phyloP scores from a whole-genome alignment of 2,329 filamentous ascomycete species.

The Aureobasidium uvarum region DNA sequence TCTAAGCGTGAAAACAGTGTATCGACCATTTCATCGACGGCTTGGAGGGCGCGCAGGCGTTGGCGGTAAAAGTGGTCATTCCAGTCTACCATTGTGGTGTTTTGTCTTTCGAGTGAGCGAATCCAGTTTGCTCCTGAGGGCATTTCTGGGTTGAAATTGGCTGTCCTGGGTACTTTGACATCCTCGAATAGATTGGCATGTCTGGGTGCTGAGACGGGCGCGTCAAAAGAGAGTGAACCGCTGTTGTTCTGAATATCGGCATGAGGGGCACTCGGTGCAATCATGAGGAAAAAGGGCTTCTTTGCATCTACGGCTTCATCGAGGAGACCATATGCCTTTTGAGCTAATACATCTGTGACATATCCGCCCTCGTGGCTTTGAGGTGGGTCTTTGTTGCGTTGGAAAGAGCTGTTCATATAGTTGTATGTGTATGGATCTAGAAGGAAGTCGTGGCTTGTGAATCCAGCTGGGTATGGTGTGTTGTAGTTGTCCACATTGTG shows the following conservation, averaged over 20 bases:
- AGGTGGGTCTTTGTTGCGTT: constrained; percentile 58
- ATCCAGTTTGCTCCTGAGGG: constrained; percentile 51
- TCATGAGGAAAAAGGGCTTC: constrained; percentile 65
- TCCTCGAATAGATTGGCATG: constrained; percentile 63
- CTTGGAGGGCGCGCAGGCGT: constrained; percentile 52
- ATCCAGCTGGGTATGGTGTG: constrained; percentile 57
- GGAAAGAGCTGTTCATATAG: constrained; percentile 65
- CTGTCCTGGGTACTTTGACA: constrained; percentile 59
- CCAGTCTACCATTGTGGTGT: constrained; percentile 49
- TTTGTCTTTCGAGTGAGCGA: constrained; percentile 45
- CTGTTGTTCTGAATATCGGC: constrained; percentile 51
- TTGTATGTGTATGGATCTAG: constrained; percentile 64
- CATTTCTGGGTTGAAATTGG: constrained; percentile 64
- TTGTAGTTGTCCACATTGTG: constrained; percentile 63
- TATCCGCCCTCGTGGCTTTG: constrained; percentile 57
- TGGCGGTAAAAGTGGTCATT: constrained; percentile 55
- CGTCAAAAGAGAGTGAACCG: constrained; percentile 41
- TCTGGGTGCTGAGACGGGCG: constrained; percentile 58
- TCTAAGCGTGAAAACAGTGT: constrained; percentile 46
- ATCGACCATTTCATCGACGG: constrained; percentile 57
- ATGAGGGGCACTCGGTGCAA: constrained; percentile 67
- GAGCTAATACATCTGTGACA: constrained; percentile 58
- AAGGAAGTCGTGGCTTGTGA: constrained; percentile 51
- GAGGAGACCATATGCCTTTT: constrained; percentile 60
- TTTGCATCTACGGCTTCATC: constrained; percentile 56